Evolutionary conservation across 108 stramenopile species (phyloP), one percentile per base, ranked within the genome.

Genomic region (Stephanodiscus minutulus): DNA sequence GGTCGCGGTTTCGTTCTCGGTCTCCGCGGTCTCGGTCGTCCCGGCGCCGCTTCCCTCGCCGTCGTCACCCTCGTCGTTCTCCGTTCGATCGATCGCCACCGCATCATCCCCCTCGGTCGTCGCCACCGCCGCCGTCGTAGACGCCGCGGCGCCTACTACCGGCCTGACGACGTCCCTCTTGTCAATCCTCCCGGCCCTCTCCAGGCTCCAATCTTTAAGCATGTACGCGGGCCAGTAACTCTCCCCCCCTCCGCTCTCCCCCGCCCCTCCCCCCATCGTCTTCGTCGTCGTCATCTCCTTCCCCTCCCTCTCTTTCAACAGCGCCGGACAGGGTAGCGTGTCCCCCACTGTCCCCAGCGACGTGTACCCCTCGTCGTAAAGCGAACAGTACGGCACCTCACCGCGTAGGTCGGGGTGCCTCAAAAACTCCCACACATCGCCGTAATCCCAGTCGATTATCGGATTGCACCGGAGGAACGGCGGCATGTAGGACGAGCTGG

Each of bases 401-500:
- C 39, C 39, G 10, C 7, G 8, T 1, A 99, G 79, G 22, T 96
- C 66, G 73, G 89, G 96, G 7, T 74, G 29, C 33, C 97, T 69
- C 48, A 98, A 72, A 70, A 98, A 98, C 46, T 90, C 86, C 98
- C 97, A 98, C 6, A 99, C 87, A 56, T 95, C 84, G 7, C 88
- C 88, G 67, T 96, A 95, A 3, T 70, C 85, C 99, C 99, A 99
- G 41, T 92, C 60, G 41, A 99, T 60, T 8, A 98, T 82, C 3
- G 99, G 99, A 82, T 98, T 98, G 22, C 98, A 94, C 9, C 99
- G 86, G 85, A 99, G 91, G 69, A 99, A 98, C 3, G 97, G 96
- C 24, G 99, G 99, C 98, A 99, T 95, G 85, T 96, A 96, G 57
- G 88, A 85, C 5, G 82, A 84, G 2, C 83, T 84, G 0, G 95